Evolutionary conservation across 352 stramenopile genomes (phyloP), one percentile per base, ranked within the genome.

Genomic region (Phytopythium delawarense): DNA sequence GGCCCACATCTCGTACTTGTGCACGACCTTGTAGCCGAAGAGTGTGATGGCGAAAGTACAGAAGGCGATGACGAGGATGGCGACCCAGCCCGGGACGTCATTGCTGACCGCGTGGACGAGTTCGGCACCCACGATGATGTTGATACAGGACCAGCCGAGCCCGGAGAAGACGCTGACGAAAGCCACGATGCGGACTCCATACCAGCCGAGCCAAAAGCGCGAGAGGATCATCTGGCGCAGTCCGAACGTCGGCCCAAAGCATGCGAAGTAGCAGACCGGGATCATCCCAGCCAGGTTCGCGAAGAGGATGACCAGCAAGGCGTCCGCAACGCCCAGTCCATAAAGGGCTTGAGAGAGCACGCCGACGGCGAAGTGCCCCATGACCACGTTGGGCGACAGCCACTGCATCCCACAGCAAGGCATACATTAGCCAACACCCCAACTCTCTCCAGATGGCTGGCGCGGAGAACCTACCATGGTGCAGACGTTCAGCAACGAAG

Each of bases 181-280:
- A 3, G 73, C 67, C 30, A 81, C 64, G 70, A 81, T 64, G 60
- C 75, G 77, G 65, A 76, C 70, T 45, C 73, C 73, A 65, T 81
- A 64, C 61, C 58, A 76, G 59, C 73, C 73, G 57, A 75, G 78
- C 73, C 73, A 81, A 65, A 71, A 78, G 42, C 73, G 73, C 52
- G 73, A 81, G 32, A 81, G 62, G 12, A 81, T 62, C 63, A 81
- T 81, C 65, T 81, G 73, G 13, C 73, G 73, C 61, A 81, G 67
- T 1, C 73, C 73, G 64, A 78, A 78, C 64, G 67, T 63, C 15
- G 70, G 62, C 15, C 73, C 73, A 32, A 81, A 78, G 48, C 67
- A 75, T 44, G 70, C 74, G 67, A 81, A 81, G 70, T 59, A 73
- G 62, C 67, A 75, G 54, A 81, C 73, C 12, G 73, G 73, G n/a